Conservation (phyloP, 306 rosid species). For the Casuarina equisetifolia region DNA sequence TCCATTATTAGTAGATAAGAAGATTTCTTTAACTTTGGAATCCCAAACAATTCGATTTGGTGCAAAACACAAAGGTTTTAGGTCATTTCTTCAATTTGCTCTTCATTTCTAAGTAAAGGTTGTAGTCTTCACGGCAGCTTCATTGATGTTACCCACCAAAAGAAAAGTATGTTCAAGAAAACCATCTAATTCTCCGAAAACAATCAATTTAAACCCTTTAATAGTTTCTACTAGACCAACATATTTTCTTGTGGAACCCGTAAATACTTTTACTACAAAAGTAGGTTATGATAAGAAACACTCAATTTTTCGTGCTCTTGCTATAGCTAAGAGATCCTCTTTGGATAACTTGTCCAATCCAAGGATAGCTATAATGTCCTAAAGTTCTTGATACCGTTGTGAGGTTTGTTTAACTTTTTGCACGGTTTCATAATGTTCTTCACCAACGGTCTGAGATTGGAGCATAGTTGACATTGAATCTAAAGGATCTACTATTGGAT, state of each 20-base stretch:
- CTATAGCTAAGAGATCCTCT: background rate
- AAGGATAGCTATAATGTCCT: slow-evolving; percentile 11
- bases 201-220: background rate
- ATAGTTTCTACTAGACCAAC: background rate
- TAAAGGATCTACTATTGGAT: background rate
- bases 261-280: no score
- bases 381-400: slow-evolving; percentile 8
- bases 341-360: slow-evolving; percentile 1
- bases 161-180: no score
- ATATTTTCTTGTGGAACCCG: background rate
- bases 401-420: slow-evolving; percentile 17
- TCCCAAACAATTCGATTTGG: background rate
- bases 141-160: no score
- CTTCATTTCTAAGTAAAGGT: no score
- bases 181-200: no score
- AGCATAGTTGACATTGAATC: background rate
- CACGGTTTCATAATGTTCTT: slow-evolving; percentile 17
- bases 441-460: slow-evolving; percentile 4
- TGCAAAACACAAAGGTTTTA: no score
- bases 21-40: background rate
- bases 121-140: no score
- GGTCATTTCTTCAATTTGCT: no score
- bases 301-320: no score
- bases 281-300: no score
- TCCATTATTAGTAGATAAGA: background rate